A percentile compares a stretch with the other conserved stretches of the same genome.
Evolutionary conservation across 2,329 filamentous ascomycete species (phyloP).

Genomic region (Dactylellina cionopaga): DNA sequence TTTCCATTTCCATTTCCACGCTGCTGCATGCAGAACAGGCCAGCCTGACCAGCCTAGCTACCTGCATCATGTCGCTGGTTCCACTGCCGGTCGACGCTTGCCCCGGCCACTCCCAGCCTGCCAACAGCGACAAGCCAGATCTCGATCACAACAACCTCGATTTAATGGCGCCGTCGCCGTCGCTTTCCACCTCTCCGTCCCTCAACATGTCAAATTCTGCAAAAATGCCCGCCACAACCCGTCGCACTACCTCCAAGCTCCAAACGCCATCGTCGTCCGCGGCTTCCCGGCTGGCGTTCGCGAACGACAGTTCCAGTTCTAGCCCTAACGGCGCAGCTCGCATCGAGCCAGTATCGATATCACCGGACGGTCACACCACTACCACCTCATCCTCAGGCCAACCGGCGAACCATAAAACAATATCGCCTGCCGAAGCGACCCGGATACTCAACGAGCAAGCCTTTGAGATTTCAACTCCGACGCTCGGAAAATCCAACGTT

Average conservation of each 20-base stretch:
- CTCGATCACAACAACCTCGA: too few species aligned
- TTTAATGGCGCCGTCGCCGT: too few species aligned
- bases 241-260: background rate
- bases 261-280: slow-evolving; percentile 10
- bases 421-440: slow-evolving; percentile 31
- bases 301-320: background rate
- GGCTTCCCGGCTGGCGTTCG: background rate
- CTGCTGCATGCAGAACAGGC: too few species aligned
- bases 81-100: background rate
- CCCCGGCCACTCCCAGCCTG: too few species aligned
- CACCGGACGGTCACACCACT: slow-evolving; percentile 2
- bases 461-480: slow-evolving; percentile 5
- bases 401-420: background rate
- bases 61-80: background rate
- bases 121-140: too few species aligned
- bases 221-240: slow-evolving; percentile 24
- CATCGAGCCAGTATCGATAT: slow-evolving; percentile 7
- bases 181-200: background rate
- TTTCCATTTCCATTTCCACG: too few species aligned
- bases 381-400: background rate
- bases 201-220: background rate
- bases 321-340: background rate
- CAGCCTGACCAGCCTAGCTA: background rate
- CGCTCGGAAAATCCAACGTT: slow-evolving; percentile 8
- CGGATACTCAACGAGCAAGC: slow-evolving; percentile 35